phyloP scores from a whole-genome alignment of 129 eudicot species.

The Chrysanthemum makinoi region DNA sequence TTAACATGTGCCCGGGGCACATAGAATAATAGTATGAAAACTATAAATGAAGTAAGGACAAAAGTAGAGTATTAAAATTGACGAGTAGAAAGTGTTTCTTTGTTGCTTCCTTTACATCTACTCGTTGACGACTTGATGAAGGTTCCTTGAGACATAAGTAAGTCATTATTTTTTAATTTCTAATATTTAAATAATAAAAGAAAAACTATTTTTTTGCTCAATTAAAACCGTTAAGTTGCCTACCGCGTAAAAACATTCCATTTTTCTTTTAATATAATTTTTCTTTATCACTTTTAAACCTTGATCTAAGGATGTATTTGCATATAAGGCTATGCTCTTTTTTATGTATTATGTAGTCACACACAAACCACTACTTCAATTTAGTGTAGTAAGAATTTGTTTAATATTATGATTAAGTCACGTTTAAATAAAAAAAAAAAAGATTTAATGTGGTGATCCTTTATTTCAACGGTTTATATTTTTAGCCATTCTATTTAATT shows the following conservation, averaged over 20 bases:
- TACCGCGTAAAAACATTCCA: conserved; percentile 15
- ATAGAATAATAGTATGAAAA: conserved; percentile 11
- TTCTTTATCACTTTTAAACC: not conserved
- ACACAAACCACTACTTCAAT: not conserved
- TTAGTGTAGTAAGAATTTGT: too few relatives aligned
- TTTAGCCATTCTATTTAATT: too few relatives aligned
- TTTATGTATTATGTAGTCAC: not conserved
- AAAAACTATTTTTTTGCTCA: too few relatives aligned
- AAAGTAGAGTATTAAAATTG: conserved; percentile 1
- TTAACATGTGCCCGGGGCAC: too few relatives aligned
- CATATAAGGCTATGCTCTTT: not conserved
- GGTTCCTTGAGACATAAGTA: conserved; percentile 26
- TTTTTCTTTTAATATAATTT: too few relatives aligned
- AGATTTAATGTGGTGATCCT: too few relatives aligned
- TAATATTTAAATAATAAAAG: too few relatives aligned
- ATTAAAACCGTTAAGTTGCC: conserved; percentile 12
- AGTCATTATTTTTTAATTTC: conserved; percentile 11
- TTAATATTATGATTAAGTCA: too few relatives aligned
- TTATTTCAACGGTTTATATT: too few relatives aligned
- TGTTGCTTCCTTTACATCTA: conserved; percentile 4
- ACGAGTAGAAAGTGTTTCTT: conserved; percentile 17
- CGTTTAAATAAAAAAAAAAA: too few relatives aligned
- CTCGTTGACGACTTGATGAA: conserved; percentile 1
- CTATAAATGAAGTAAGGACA: conserved; percentile 10
- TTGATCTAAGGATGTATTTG: not conserved